phyloP scores from a whole-genome alignment of 2,329 filamentous ascomycete genomes.

The Monosporascus ibericus region DNA sequence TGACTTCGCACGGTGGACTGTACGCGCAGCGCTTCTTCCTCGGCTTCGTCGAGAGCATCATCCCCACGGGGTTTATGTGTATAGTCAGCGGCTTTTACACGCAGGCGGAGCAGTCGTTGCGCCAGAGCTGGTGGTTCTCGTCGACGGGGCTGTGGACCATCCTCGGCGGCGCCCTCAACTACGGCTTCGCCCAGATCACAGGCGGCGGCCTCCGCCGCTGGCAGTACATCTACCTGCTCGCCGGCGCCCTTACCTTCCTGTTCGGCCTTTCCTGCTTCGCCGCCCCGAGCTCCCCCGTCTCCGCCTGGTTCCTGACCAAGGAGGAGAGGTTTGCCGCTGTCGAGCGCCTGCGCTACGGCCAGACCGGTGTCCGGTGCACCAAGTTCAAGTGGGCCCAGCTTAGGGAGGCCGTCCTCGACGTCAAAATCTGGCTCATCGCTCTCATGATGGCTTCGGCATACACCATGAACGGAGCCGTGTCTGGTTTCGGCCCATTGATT shows the following conservation, averaged over 20 bases:
- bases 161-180: constrained; percentile 58
- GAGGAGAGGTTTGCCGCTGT: constrained; percentile 60
- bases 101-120: constrained; percentile 56
- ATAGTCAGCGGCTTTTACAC: constrained; percentile 59
- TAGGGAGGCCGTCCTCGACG: constrained; percentile 49
- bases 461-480: constrained; percentile 65
- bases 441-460: constrained; percentile 67
- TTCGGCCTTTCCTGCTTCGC: constrained; percentile 61
- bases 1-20: constrained; percentile 57
- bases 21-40: constrained; percentile 62
- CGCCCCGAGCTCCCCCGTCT: constrained; percentile 59
- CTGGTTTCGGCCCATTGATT: constrained; percentile 65
- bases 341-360: constrained; percentile 54
- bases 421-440: constrained; percentile 58
- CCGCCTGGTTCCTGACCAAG: constrained; percentile 61
- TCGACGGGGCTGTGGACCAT: constrained; percentile 54
- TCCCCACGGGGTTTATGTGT: constrained; percentile 62
- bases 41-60: constrained; percentile 56
- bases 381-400: constrained; percentile 56
- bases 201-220: constrained; percentile 50
- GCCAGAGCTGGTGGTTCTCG: constrained; percentile 65
- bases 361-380: constrained; percentile 57
- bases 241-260: constrained; percentile 55
- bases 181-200: constrained; percentile 59
- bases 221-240: constrained; percentile 67